Evolutionary conservation across 208 protist species (phyloP).

Genomic region (Acanthamoeba royreba): DNA sequence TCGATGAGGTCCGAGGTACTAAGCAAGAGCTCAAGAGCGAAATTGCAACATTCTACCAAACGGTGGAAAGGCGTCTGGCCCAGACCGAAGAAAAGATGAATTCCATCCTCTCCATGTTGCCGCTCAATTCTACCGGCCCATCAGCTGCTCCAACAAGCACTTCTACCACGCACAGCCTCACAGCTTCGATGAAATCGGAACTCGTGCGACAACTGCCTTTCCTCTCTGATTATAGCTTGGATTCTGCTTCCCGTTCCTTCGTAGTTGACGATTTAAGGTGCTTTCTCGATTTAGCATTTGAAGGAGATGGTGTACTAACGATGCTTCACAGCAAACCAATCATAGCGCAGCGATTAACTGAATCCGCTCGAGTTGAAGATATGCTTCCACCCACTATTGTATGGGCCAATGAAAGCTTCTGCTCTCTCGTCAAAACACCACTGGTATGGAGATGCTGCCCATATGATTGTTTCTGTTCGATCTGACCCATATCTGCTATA

Average conservation of each 20-base stretch:
- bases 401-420: slow-evolving; percentile 7
- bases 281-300: no score
- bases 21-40: slow-evolving; percentile 21
- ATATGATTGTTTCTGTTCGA: not conserved
- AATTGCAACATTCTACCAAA: not conserved
- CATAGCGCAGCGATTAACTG: not conserved
- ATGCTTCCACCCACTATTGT: slow-evolving; percentile 15
- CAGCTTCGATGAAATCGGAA: not conserved
- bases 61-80: not conserved
- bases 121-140: not conserved
- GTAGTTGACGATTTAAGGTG: not conserved
- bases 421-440: not conserved
- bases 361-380: not conserved
- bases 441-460: not conserved
- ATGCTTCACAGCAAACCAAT: no score
- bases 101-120: not conserved
- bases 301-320: no score
- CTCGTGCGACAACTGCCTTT: not conserved
- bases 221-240: not conserved
- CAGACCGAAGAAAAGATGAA: slow-evolving; percentile 25
- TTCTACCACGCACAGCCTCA: not conserved
- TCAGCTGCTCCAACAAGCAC: not conserved
- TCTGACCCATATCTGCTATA: not conserved
- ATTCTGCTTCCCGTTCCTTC: not conserved
- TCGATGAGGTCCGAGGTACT: not conserved